Conservation (phyloP, 306 rosid species). For the Sesbania bispinosa region DNA sequence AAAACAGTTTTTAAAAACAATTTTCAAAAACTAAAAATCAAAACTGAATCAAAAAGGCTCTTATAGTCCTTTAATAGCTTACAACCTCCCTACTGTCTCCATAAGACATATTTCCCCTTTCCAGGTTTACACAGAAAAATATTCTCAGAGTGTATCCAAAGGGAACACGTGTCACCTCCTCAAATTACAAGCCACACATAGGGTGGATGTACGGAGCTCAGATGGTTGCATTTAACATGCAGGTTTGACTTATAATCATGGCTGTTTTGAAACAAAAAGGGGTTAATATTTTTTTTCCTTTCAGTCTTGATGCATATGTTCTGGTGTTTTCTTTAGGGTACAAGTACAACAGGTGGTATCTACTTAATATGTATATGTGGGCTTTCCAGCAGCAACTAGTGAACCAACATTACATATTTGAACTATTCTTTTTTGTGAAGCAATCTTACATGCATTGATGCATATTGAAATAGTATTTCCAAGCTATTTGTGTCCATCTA, state of each 20-base stretch:
- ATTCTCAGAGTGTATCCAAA: constrained; percentile 72
- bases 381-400: background rate
- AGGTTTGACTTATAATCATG: constrained; percentile 45
- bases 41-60: too few relatives aligned
- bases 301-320: background rate
- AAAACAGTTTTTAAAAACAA: too few relatives aligned
- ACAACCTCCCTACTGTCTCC: background rate
- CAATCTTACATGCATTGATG: background rate
- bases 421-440: background rate
- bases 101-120: constrained; percentile 17
- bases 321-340: background rate
- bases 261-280: background rate
- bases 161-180: constrained; percentile 66
- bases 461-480: background rate
- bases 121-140: constrained; percentile 67
- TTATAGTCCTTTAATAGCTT: background rate
- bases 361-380: too few relatives aligned
- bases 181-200: constrained; percentile 68
- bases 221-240: constrained; percentile 91
- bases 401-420: background rate
- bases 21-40: too few relatives aligned
- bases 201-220: constrained; percentile 91
- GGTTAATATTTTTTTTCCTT: background rate
- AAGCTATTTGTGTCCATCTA: background rate
- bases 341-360: too few relatives aligned